Conservation (phyloP, 2,329 filamentous ascomycete species). For the Aspergillus novofumigatus region DNA sequence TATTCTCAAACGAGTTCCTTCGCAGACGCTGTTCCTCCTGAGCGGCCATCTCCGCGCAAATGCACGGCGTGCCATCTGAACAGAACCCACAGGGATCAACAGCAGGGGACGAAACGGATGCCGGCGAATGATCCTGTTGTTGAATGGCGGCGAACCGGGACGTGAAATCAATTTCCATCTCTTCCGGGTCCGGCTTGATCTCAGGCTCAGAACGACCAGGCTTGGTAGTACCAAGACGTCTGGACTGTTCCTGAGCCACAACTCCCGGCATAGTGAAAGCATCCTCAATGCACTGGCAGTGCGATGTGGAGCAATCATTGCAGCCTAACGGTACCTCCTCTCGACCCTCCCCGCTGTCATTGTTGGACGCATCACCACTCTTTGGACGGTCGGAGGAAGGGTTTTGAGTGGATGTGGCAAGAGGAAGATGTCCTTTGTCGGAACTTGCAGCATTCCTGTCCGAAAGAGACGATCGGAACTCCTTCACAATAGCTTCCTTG, state of each 20-base stretch:
- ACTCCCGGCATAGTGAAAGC: conserved; percentile 45
- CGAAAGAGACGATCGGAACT: conserved; percentile 34
- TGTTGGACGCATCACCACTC: background rate
- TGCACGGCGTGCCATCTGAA: conserved; percentile 74
- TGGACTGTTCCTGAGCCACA: conserved; percentile 38
- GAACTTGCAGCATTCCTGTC: conserved; percentile 18
- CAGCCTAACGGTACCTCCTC: conserved; percentile 54
- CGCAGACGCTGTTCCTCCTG: conserved; percentile 37
- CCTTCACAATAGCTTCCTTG: conserved; percentile 42
- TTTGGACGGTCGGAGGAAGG: conserved; percentile 1
- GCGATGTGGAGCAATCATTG: conserved; percentile 59
- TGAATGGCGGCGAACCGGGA: conserved; percentile 54
- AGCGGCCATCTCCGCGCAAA: conserved; percentile 65
- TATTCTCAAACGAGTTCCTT: conserved; percentile 43
- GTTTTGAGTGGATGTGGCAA: conserved; percentile 1
- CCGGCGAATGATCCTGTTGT: conserved; percentile 17
- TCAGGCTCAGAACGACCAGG: conserved; percentile 50
- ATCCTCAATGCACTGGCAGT: conserved; percentile 60
- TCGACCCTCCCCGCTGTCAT: conserved; percentile 15
- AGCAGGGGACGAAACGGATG: conserved; percentile 32
- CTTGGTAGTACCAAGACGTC: conserved; percentile 44
- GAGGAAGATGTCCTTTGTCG: conserved; percentile 38
- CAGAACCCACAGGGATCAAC: conserved; percentile 78
- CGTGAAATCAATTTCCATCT: conserved; percentile 72
- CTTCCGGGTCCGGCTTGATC: conserved; percentile 44